Base-by-base conservation (phyloP, 2,329 filamentous ascomycete species). In the Fusarium acutatum region DNA sequence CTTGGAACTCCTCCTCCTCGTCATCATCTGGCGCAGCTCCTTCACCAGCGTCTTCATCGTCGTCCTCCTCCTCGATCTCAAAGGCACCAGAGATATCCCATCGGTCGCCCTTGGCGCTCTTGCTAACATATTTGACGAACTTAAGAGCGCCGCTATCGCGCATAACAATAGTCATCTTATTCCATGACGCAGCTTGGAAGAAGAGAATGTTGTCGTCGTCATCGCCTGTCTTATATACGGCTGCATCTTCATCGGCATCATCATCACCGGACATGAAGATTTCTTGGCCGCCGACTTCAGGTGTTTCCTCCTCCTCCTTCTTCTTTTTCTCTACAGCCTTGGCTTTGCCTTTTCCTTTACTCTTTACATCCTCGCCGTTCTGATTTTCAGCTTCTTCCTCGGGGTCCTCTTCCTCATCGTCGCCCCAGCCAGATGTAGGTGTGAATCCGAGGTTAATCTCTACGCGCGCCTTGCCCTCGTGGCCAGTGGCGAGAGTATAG, bases 51-150 rank as follows among this genome's bases (percentile, higher is more conserved):
- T 83, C 79, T 1, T 83, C 82, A 0, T 83, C 83, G 1, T 83
- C 85, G 3, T 88, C 87, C 41, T 85, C 80, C 67, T 90, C 88
- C 71, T 88, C 88, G 37, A 97, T 92, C 30, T 92, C 94, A 81
- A 93, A 94, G 38, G 91, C 90, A 2, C 91, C 96, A 52, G 90
- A 92, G 56, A 98, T 87, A 83, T 99, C 96, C 94, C 95, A 98
- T 47, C 96, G 88, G 83, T 98, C 96, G 2, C 96, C 96, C 79
- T 90, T 90, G 13, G 96, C 96, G 57, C 88, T 89, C 67, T 87
- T 87, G 82, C 93, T 97, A 28, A 99, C 93, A 81, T 98, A 99
- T 86, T 98, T 99, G 79, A 98, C 95, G 80, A 99, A 99, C 81
- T 94, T 92, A 79, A 99, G 86, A 20, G 93, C 92, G 20, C 94